phyloP scores from a whole-genome alignment of 805 yeast genomes.

The Cyberlindnera maclurae region DNA sequence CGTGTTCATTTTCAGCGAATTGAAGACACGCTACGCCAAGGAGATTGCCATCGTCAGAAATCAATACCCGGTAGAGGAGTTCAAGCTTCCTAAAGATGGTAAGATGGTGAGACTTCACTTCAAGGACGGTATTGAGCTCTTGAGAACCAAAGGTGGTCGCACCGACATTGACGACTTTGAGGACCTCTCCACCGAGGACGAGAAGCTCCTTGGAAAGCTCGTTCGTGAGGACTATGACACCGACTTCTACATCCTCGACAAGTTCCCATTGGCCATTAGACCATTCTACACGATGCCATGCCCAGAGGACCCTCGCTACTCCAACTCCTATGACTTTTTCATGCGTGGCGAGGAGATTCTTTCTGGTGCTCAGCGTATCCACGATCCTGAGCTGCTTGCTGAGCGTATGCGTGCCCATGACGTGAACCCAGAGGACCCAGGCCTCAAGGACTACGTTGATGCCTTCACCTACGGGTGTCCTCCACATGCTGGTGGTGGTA shows the following conservation, averaged over 20 bases:
- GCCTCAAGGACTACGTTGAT: slow-evolving; percentile 84
- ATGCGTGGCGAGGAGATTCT: slow-evolving; percentile 99
- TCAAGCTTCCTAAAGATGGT: slow-evolving; percentile 87
- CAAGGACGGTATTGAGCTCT: slow-evolving; percentile 84
- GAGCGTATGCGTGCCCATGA: slow-evolving; percentile 81
- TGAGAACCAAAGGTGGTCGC: slow-evolving; percentile 80
- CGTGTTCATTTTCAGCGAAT: slow-evolving; percentile 79
- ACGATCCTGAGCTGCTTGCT: slow-evolving; percentile 76
- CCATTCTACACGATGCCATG: slow-evolving; percentile 99
- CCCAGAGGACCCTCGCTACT: slow-evolving; percentile 82
- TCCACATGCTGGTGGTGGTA: slow-evolving; percentile 99
- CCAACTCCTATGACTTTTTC: slow-evolving; percentile 98
- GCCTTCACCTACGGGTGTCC: slow-evolving; percentile 94
- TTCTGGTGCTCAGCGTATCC: slow-evolving; percentile 99
- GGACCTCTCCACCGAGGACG: slow-evolving; percentile 90
- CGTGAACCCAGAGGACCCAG: slow-evolving; percentile 72
- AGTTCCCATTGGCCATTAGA: slow-evolving; percentile 93
- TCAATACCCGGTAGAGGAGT: slow-evolving; percentile 97
- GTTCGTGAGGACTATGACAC: slow-evolving; percentile 94
- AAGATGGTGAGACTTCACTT: slow-evolving; percentile 86
- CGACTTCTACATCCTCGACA: slow-evolving; percentile 95
- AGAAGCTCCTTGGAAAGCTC: slow-evolving; percentile 83
- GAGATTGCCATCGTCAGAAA: slow-evolving; percentile 87
- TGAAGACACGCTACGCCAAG: slow-evolving; percentile 67
- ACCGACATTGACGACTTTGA: slow-evolving; percentile 73